These are phyloP conservation scores for Boletellus sp. DNA, from an alignment of 768 basidiomycete genomes.

Conservation along the genomic window DNA sequence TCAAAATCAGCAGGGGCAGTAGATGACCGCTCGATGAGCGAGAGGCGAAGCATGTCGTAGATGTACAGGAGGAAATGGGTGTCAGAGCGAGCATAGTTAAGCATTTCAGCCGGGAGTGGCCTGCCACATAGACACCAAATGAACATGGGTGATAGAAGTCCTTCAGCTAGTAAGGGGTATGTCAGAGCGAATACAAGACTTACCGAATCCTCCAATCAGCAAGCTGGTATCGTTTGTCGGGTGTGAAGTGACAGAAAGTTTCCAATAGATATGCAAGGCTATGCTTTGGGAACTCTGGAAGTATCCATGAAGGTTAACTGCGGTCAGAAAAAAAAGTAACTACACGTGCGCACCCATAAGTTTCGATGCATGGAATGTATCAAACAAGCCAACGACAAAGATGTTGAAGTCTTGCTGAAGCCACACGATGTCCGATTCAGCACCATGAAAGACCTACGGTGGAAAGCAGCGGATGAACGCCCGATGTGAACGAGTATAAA, in stretches of 20 bases:
- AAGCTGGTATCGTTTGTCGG: conserved; percentile 94
- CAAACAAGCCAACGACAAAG: conserved; percentile 94
- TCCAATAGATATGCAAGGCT: conserved; percentile 81
- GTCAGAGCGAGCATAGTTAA: conserved; percentile 90
- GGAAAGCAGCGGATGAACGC: background rate
- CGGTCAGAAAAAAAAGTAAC: background rate
- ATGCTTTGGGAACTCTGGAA: conserved; percentile 73
- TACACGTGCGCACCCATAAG: conserved; percentile 51
- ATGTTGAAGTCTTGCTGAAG: conserved; percentile 93
- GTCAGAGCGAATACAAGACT: conserved; percentile 12
- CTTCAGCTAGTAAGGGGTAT: background rate
- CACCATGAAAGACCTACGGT: conserved; percentile 85
- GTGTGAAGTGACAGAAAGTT: conserved; percentile 83
- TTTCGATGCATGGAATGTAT: conserved; percentile 93
- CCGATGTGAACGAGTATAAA: background rate
- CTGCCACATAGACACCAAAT: conserved; percentile 25
- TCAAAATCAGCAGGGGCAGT: conserved; percentile 23
- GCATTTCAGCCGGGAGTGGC: conserved; percentile 86
- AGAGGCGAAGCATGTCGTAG: conserved; percentile 87
- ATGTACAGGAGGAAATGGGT: conserved; percentile 94
- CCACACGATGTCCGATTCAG: conserved; percentile 93
- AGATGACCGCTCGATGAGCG: conserved; percentile 70
- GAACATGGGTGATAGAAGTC: background rate
- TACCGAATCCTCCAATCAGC: conserved; percentile 97
- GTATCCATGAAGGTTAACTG: background rate